Conservation (phyloP, 176 grass and related monocot genomes). For the Avena atlantica region DNA sequence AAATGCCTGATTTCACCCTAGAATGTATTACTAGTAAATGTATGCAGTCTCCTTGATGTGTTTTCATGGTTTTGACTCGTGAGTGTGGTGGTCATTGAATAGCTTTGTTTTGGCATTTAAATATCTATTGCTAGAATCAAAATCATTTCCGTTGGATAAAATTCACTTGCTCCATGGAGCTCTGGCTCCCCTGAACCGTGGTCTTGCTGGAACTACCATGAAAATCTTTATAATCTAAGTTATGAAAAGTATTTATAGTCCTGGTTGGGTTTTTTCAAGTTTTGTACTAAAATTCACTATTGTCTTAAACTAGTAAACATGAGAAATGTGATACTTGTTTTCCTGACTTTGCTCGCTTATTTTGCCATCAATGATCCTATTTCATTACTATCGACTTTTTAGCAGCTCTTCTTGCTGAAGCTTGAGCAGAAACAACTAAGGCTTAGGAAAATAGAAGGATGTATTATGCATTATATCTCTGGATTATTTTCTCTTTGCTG, state of each 20-base stretch:
- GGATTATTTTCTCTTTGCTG: neutral
- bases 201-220: neutral
- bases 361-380: neutral
- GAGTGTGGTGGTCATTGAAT: neutral
- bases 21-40: neutral
- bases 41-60: neutral
- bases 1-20: neutral
- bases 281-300: neutral
- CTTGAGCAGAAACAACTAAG: neutral
- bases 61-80: neutral
- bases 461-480: neutral
- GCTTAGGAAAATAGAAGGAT: neutral
- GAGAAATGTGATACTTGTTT: neutral
- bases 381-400: neutral
- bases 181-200: neutral
- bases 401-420: neutral
- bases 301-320: conserved; percentile 4
- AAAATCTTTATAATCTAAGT: neutral
- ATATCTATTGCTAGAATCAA: neutral
- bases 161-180: neutral
- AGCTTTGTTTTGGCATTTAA: neutral
- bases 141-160: neutral
- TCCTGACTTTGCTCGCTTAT: neutral
- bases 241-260: neutral
- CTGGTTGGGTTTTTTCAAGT: neutral